Base-by-base conservation (phyloP, 768 basidiomycete genomes). In the Pleurotus cornucopiae region DNA sequence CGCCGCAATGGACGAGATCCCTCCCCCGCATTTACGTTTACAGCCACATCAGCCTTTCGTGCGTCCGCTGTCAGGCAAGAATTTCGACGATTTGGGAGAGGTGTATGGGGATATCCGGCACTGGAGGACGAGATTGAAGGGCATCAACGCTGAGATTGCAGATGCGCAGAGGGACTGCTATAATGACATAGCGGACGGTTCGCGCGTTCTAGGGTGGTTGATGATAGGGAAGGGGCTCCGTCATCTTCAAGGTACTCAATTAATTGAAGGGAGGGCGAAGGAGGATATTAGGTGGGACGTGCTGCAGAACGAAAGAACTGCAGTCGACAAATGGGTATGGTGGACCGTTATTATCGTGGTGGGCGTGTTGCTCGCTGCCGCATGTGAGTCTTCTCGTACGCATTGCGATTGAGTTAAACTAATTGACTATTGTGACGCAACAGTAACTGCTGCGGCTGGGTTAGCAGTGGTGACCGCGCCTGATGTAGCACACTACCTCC, bases 201-300 rank as follows among this genome's bases (percentile, higher is more conserved):
- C 76, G 26, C 71, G 78, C 46, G 79, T 88, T 57, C 86, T 85
- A 62, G 91, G 91, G 0, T 92, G 89, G 88, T 65, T 94, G 53
- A 69, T 94, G 65, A 78, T 89, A 40, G 91, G 91, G 6, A 76
- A 81, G 23, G 89, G 88, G 1, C 66, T 91, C 57, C 69, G 82
- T 54, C 79, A 76, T 61, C 66, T 92, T 23, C 83, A 82, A 26
- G 83, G 83, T 2, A 68, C 87, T 4, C 73, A 88, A 64, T 70
- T 87, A 37, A 90, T 94, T 20, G 86, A 89, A 64, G 91, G 91
- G 1, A 72, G 87, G 57, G 86, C 89, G 12, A 91, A 89, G 67
- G 89, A 92, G 63, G 90, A 92, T 66, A 82, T 94, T 37, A 71
- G 86, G 54, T 94, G 90, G 89, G 83, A 85, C 57, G 83, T 88